These are phyloP conservation scores for Penicillium subrubescens DNA, from an alignment of 495 filamentous ascomycete genomes.

Conservation along the genomic window DNA sequence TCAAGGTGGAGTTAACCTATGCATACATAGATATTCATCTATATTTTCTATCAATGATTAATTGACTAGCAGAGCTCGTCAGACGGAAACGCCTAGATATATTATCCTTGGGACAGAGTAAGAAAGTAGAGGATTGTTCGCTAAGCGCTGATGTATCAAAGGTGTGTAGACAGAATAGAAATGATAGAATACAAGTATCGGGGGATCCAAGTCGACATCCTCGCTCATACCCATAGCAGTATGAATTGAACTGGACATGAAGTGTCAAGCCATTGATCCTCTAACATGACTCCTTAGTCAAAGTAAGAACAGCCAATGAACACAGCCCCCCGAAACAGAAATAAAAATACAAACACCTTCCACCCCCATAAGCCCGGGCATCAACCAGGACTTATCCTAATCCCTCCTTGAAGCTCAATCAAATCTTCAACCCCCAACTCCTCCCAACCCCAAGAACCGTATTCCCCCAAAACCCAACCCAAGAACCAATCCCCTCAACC, in stretches of 20 bases:
- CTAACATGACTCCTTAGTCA: not conserved
- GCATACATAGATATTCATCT: not conserved
- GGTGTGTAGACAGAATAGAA: not conserved
- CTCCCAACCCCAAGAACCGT: slow-evolving; percentile 45
- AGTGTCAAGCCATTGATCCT: not conserved
- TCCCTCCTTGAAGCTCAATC: not conserved
- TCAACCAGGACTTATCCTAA: not conserved
- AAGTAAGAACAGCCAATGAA: not conserved
- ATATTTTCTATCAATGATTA: not conserved
- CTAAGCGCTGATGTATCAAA: slow-evolving; percentile 1
- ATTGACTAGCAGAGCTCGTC: not conserved
- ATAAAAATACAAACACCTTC: not conserved
- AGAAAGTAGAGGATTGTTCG: slow-evolving; percentile 4
- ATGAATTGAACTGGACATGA: not conserved
- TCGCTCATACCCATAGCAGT: not conserved
- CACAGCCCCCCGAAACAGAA: not conserved
- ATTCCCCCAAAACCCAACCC: slow-evolving; percentile 75
- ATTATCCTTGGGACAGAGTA: not conserved
- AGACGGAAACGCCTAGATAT: not conserved
- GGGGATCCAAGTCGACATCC: not conserved
- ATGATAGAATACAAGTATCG: not conserved
- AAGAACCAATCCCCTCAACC: slow-evolving; percentile 65
- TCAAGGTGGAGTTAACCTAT: too few relatives aligned
- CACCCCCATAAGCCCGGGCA: not conserved
- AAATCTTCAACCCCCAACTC: slow-evolving; percentile 54